A percentile compares a stretch with the other conserved stretches of the same genome.
Evolutionary conservation across 2,329 filamentous ascomycete species (phyloP).

Genomic region (Beauveria scarabaeidicola): DNA sequence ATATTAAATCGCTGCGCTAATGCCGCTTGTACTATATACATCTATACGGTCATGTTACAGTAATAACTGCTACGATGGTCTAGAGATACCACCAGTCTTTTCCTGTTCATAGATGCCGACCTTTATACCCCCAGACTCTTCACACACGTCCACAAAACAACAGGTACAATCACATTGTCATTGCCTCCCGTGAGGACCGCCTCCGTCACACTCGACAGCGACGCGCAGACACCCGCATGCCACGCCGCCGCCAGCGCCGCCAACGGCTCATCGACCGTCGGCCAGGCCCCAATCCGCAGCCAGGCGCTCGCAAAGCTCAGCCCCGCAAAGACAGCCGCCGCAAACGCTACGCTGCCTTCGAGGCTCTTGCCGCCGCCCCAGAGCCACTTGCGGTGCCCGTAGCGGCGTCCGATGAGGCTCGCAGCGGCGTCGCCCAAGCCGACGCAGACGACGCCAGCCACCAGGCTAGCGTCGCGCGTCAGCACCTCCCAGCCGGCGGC

Average conservation of each 20-base stretch:
- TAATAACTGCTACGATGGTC: not conserved
- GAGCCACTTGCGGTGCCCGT: conserved; percentile 82
- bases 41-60: not conserved
- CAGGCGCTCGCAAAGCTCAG: conserved; percentile 63
- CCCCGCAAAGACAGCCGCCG: conserved; percentile 66
- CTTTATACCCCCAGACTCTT: conserved; percentile 58
- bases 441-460: conserved; percentile 86
- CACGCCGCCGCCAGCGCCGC: conserved; percentile 34
- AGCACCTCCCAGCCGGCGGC: conserved; percentile 69
- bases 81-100: too few species aligned
- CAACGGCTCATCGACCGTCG: conserved; percentile 39
- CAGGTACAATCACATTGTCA: conserved; percentile 94
- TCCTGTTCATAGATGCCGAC: too few species aligned
- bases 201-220: conserved; percentile 82
- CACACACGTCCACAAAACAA: conserved; percentile 87
- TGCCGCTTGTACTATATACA: not conserved
- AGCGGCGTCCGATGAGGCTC: conserved; percentile 79
- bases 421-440: conserved; percentile 93
- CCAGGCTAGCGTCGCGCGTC: conserved; percentile 74
- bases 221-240: conserved; percentile 65
- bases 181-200: conserved; percentile 94
- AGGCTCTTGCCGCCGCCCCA: conserved; percentile 96
- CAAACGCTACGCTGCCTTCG: conserved; percentile 80
- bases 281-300: conserved; percentile 70
- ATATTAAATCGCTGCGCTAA: not conserved